A percentile compares a stretch with the other conserved stretches of the same genome.
Evolutionary conservation across 108 stramenopile species (phyloP).

Genomic region (Ochromonas danica): DNA sequence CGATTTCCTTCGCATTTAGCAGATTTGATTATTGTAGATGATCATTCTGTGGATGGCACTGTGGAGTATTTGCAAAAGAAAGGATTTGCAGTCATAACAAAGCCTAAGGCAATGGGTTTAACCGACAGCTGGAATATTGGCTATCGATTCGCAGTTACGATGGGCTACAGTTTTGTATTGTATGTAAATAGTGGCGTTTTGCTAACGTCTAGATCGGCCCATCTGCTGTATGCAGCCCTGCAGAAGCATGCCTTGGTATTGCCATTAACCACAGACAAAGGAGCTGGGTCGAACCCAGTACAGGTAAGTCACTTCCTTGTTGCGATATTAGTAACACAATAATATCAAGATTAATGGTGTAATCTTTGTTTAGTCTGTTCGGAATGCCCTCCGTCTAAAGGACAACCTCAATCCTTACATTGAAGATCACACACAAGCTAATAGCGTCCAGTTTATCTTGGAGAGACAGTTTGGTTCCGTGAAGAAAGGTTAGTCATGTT

Average conservation of each 20-base stretch:
- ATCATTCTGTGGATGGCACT: slow-evolving; percentile 30
- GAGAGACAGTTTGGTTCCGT: too few relatives aligned
- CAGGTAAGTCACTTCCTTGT: background rate
- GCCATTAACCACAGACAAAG: slow-evolving; percentile 19
- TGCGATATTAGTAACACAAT: too few relatives aligned
- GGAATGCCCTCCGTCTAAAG: too few relatives aligned
- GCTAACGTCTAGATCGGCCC: background rate
- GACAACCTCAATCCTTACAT: too few relatives aligned
- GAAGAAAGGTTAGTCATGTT: too few relatives aligned
- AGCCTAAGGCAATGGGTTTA: background rate
- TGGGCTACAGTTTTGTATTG: slow-evolving; percentile 20
- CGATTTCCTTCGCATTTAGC: background rate
- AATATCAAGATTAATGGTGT: too few relatives aligned
- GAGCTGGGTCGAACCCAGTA: slow-evolving; percentile 7
- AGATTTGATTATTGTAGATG: slow-evolving; percentile 21
- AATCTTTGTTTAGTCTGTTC: too few relatives aligned
- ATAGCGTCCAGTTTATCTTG: too few relatives aligned
- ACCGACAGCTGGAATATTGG: slow-evolving; percentile 35
- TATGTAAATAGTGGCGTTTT: slow-evolving; percentile 21
- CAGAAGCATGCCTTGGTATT: background rate
- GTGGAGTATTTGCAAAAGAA: slow-evolving; percentile 20
- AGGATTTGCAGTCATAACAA: slow-evolving; percentile 17
- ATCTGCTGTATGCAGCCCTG: slow-evolving; percentile 2
- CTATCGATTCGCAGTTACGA: background rate
- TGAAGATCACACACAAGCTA: too few relatives aligned